Conservation (phyloP, 768 basidiomycete species). For the Boletus rubropictus region DNA sequence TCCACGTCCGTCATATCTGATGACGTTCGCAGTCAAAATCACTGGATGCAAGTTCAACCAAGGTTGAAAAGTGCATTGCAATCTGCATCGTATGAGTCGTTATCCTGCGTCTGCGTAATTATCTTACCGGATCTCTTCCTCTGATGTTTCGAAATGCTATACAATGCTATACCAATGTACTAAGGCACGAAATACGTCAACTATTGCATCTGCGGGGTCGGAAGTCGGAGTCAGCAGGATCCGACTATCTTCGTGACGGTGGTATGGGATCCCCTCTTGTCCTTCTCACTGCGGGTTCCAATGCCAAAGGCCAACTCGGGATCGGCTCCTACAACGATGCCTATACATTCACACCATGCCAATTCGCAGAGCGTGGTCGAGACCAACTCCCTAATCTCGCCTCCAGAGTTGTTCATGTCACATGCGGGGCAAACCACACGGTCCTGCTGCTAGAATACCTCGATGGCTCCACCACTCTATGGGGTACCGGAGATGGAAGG, state of each 20-base stretch:
- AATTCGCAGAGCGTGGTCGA: constrained; percentile 24
- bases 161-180: constrained; percentile 17
- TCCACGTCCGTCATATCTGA: constrained; percentile 4
- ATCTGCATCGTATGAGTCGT: background rate
- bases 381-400: constrained; percentile 23
- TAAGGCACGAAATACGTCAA: constrained; percentile 2
- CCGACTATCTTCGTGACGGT: background rate
- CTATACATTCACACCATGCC: constrained; percentile 35
- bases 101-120: background rate
- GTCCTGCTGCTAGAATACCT: constrained; percentile 50
- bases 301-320: constrained; percentile 44
- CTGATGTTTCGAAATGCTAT: constrained; percentile 7
- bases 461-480: constrained; percentile 41
- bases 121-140: constrained; percentile 15
- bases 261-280: background rate
- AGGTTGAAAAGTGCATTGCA: background rate
- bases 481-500: constrained; percentile 70
- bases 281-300: constrained; percentile 44
- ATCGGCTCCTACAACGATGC: constrained; percentile 36
- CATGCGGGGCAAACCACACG: constrained; percentile 77
- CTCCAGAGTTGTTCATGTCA: constrained; percentile 43
- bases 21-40: constrained; percentile 41
- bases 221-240: background rate
- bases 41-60: constrained; percentile 50
- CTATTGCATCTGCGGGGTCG: background rate